These are phyloP conservation scores for Hymenoscyphus infarciens DNA, from an alignment of 2,329 filamentous ascomycete species.

Conservation along the genomic window DNA sequence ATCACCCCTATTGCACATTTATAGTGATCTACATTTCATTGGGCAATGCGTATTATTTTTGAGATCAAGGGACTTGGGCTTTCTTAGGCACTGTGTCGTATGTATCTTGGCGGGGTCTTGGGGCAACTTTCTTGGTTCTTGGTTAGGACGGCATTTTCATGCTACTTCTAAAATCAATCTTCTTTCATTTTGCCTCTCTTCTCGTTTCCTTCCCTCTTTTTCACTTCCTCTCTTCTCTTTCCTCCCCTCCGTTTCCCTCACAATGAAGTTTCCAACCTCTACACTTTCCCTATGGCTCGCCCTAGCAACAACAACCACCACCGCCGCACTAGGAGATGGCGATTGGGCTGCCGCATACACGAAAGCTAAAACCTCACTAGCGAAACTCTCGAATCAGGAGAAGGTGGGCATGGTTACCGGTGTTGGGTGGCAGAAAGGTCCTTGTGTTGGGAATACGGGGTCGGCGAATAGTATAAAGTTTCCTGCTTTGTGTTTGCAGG, in stretches of 20 bases:
- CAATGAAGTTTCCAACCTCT: background rate
- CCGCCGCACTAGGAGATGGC: conserved; percentile 23
- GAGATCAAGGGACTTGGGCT: too few relatives aligned
- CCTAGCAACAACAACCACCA: conserved; percentile 17
- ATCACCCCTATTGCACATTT: too few relatives aligned
- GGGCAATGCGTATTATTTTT: background rate
- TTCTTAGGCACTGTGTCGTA: conserved; percentile 5
- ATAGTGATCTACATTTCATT: background rate
- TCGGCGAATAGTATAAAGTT: conserved; percentile 59
- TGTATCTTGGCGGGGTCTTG: background rate
- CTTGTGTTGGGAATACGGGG: conserved; percentile 62
- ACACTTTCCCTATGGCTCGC: conserved; percentile 14
- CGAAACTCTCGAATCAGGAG: conserved; percentile 66
- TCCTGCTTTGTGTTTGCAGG: conserved; percentile 73
- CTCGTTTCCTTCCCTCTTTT: background rate
- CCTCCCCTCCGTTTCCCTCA: background rate
- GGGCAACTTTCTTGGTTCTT: too few relatives aligned
- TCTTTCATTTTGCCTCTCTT: background rate
- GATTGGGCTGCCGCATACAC: conserved; percentile 66
- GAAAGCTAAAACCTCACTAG: conserved; percentile 65
- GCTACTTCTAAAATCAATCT: background rate
- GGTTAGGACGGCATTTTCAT: background rate
- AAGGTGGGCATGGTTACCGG: conserved; percentile 80
- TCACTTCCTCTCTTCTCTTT: background rate
- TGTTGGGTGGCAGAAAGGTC: conserved; percentile 69